Base-by-base conservation (phyloP, 2,329 filamentous ascomycete species). In the Colletotrichum chlorophyti region DNA sequence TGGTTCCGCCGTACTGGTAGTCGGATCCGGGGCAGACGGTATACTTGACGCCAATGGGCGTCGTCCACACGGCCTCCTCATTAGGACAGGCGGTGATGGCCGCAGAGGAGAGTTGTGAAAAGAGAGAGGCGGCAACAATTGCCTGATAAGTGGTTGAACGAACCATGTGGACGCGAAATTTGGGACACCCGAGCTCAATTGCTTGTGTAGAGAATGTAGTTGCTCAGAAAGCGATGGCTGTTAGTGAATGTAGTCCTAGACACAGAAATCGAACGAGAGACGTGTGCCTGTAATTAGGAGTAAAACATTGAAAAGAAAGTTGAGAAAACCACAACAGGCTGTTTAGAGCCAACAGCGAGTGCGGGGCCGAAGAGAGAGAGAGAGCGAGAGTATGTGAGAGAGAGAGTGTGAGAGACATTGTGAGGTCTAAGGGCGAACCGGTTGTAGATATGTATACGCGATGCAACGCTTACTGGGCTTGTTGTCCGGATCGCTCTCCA, bases 1-100 rank as follows among this genome's bases (percentile, higher is more conserved):
- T 61, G 15, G 11, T n/a, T n/a, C 60, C 52, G 19, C 48, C 52
- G 19, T 32, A 19, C 42, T 52, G 52, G 40, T 61, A 62, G 48
- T 62, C 52, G 29, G 57, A 53, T 24, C 58, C 58, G 29, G 58
- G 47, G 38, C 60, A 62, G 52, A 58, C 38, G 43, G 51, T 60
- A 23, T 61, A 62, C 34, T 62, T 51, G 29, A 45, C 46, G 32
- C 58, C 60, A 9, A 53, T 43, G 32, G 58, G 51, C 2, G 52
- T 42, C 14, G 38, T 46, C 60, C 43, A 62, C 7, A 53, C 47
- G 31, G 23, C 29, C 29, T 62, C 58, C 4, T 58, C 41, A 26
- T 40, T 58, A 14, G 58, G 60, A 15, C 60, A 62, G 15, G 32
- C 34, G 14, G 58, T 61, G 35, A 61, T 55, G 46, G 53, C 52